Percentiles rank a stretch among this genome's conserved stretches.
Evolutionary conservation across 176 grass and related monocot genomes (phyloP).

Genomic region (Oryza coarctata): DNA sequence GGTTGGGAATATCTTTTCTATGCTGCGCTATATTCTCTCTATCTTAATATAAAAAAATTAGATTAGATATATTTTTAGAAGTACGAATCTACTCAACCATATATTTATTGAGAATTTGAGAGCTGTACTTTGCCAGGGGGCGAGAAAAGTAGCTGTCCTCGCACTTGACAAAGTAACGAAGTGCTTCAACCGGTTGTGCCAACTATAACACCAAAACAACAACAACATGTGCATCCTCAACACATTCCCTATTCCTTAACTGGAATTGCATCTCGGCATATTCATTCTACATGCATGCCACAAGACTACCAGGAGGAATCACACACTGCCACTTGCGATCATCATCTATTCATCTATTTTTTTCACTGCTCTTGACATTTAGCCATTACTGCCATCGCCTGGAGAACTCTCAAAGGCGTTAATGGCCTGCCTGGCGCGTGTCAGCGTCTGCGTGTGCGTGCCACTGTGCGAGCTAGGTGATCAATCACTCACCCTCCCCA

Average conservation of each 20-base stretch:
- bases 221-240: background rate
- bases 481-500: background rate
- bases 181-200: no score
- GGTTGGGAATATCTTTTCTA: background rate
- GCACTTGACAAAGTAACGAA: background rate
- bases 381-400: background rate
- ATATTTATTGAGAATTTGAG: background rate
- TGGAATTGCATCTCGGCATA: background rate
- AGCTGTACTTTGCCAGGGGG: background rate
- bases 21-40: background rate
- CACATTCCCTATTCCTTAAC: background rate
- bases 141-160: background rate
- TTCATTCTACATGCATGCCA: background rate
- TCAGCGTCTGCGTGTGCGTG: background rate
- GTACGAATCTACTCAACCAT: background rate
- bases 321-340: background rate
- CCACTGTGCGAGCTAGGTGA: background rate
- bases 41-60: no score
- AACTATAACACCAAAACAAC: background rate
- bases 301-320: background rate
- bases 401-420: background rate
- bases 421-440: conserved; percentile 7
- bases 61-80: no score
- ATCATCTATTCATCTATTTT: background rate
- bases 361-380: background rate